Evolutionary conservation across 495 filamentous ascomycete species (phyloP), one percentile per base, ranked within the genome.

Genomic region (Lasiosphaeria ovina): DNA sequence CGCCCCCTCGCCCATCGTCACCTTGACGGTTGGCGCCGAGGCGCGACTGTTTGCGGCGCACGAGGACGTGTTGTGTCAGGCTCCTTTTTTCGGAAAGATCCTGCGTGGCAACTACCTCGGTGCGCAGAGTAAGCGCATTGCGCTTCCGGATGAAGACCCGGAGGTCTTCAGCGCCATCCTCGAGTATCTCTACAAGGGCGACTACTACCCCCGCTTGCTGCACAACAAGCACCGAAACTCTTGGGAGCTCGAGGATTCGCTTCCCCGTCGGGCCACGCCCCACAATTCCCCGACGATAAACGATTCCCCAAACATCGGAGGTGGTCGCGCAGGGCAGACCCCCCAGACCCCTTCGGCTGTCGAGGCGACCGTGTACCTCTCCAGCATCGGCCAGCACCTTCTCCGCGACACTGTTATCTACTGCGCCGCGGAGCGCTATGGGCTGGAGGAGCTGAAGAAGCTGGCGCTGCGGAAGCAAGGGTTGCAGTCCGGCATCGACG

Each of bases 171-270:
- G 91, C 65, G 90, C 87, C 34, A 81, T 97, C 38, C 88, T 97
- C 66, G 92, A 96, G 72, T 96, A 91, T 72, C 87, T 96, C 60
- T 96, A 96, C 85, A 92, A 93, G 77, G 82, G 92, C 79, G 92
- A 96, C 76, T 97, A 97, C 77, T 93, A 88, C 65, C 93, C 89
- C 3, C 83, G 86, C 55, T 76, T 93, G 54, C 64, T 86, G 33
- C 87, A 89, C 72, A 88, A 88, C 74, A 83, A 87, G 73, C 80
- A 81, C 47, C 79, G 77, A 44, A 82, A 85, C 68, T 78, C 81
- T 57, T 92, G 88, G 87, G 81, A 88, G 67, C 85, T 93, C 76
- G 89, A 93, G 80, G 83, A 80, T 55, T 70, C 75, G 69, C 75
- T 75, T 52, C 63, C 62, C 54, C 71, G 71, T 65, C 68, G 68